These are phyloP conservation scores for Massariosphaeria phaeospora DNA, from an alignment of 495 filamentous ascomycete genomes.

Conservation along the genomic window DNA sequence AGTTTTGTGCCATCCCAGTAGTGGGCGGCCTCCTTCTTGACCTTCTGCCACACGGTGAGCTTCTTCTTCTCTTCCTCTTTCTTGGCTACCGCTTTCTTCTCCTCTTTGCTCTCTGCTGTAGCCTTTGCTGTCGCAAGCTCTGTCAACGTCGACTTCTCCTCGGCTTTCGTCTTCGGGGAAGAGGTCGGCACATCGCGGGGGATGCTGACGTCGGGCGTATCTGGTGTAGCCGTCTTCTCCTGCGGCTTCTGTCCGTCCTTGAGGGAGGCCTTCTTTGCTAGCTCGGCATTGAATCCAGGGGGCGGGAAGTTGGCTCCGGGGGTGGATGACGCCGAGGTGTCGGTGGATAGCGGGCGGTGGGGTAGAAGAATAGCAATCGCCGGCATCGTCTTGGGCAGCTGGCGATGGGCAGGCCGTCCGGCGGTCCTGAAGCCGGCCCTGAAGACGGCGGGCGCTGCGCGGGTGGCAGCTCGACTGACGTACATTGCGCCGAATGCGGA, in stretches of 20 bases:
- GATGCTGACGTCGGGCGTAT: constrained; percentile 33
- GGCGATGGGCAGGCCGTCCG: constrained; percentile 26
- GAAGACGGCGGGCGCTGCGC: constrained; percentile 38
- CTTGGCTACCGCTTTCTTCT: constrained; percentile 50
- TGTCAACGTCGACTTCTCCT: constrained; percentile 43
- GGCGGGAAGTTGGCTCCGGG: constrained; percentile 59
- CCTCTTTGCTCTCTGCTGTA: constrained; percentile 41
- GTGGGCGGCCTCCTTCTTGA: constrained; percentile 86
- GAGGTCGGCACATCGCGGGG: constrained; percentile 41
- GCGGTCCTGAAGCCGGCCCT: constrained; percentile 34
- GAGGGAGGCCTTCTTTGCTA: constrained; percentile 81
- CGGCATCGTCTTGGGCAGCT: constrained; percentile 32
- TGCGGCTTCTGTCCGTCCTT: constrained; percentile 43
- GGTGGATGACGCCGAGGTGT: constrained; percentile 53
- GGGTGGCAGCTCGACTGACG: constrained; percentile 31
- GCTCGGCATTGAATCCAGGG: constrained; percentile 86
- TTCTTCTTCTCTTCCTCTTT: constrained; percentile 80
- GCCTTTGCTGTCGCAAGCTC: constrained; percentile 49
- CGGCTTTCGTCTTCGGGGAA: constrained; percentile 44
- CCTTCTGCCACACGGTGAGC: constrained; percentile 80
- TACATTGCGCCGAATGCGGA: constrained; percentile 33
- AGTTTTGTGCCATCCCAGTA: constrained; percentile 99
- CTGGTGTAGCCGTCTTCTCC: constrained; percentile 39
- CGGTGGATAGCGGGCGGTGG: constrained; percentile 51
- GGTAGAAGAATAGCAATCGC: constrained; percentile 42